Evolutionary conservation across 2,329 filamentous ascomycete genomes (phyloP).

Genomic region (Xylaria sp.): DNA sequence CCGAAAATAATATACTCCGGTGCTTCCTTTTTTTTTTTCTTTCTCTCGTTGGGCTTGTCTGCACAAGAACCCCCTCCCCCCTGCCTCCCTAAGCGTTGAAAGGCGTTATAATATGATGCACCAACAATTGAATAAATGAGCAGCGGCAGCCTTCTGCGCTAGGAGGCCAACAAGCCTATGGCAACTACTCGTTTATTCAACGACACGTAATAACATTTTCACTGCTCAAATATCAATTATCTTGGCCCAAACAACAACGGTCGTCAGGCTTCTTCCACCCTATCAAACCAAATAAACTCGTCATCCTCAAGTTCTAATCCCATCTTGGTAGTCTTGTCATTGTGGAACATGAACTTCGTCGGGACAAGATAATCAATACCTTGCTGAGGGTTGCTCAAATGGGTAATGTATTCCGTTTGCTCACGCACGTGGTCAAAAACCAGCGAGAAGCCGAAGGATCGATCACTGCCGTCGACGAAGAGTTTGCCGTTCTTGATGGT

Average conservation of each 20-base stretch:
- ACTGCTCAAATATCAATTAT: not conserved
- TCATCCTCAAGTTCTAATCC: constrained; percentile 36
- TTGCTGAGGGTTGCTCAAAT: constrained; percentile 8
- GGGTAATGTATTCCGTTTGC: constrained; percentile 37
- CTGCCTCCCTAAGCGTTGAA: too few relatives aligned
- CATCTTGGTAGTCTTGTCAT: constrained; percentile 36
- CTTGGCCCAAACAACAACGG: not conserved
- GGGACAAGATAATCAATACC: constrained; percentile 5
- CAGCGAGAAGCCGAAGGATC: constrained; percentile 36
- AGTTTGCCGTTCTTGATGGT: constrained; percentile 39
- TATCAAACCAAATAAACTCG: constrained; percentile 42
- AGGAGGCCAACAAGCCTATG: too few relatives aligned
- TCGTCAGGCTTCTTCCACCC: constrained; percentile 10
- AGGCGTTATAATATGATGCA: too few relatives aligned
- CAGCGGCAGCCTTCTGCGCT: too few relatives aligned
- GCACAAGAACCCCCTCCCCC: too few relatives aligned
- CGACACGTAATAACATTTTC: too few relatives aligned
- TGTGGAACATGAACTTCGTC: constrained; percentile 39
- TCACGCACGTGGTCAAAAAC: constrained; percentile 40
- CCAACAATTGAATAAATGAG: too few relatives aligned
- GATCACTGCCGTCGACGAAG: constrained; percentile 43
- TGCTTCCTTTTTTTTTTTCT: too few relatives aligned
- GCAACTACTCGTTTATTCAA: too few relatives aligned
- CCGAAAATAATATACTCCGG: too few relatives aligned
- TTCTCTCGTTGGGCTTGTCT: too few relatives aligned